Percentiles rank a stretch among this genome's conserved stretches.
Conservation (phyloP, 1,139 yeast genomes). For the Debaryomyces fabryi region DNA sequence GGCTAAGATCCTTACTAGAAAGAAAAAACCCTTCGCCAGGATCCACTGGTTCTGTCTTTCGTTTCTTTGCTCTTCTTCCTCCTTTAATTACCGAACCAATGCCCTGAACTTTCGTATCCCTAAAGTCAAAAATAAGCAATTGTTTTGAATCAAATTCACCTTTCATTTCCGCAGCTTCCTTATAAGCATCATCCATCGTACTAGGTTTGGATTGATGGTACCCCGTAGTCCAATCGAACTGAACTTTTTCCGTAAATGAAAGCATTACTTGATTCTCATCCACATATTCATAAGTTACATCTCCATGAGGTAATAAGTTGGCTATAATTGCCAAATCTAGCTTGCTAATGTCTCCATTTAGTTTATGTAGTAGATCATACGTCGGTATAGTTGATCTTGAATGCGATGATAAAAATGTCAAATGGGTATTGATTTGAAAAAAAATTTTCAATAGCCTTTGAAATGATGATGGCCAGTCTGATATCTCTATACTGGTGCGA, state of each 20-base stretch:
- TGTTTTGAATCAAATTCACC: conserved; percentile 41
- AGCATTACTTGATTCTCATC: conserved; percentile 65
- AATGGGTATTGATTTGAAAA: conserved; percentile 41
- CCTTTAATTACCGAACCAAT: conserved; percentile 35
- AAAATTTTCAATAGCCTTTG: conserved; percentile 26
- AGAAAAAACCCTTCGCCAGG: conserved; percentile 27
- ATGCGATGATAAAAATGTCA: conserved; percentile 46
- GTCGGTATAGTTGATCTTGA: conserved; percentile 48
- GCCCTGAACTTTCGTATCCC: conserved; percentile 60
- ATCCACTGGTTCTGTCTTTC: conserved; percentile 10
- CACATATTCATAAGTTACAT: conserved; percentile 66
- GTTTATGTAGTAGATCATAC: conserved; percentile 34
- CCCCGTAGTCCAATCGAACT: conserved; percentile 47
- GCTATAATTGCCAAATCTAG: conserved; percentile 66
- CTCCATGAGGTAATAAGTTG: conserved; percentile 67
- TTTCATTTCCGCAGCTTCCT: conserved; percentile 15
- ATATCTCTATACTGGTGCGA: neutral
- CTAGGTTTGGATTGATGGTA: conserved; percentile 40
- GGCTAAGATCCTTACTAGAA: conserved; percentile 24
- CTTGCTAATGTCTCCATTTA: conserved; percentile 31
- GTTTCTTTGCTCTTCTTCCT: conserved; percentile 20
- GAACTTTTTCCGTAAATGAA: conserved; percentile 34
- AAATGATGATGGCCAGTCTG: conserved; percentile 15
- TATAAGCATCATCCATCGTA: conserved; percentile 36
- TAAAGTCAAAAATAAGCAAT: conserved; percentile 72